Conservation (phyloP, 2,329 filamentous ascomycete genomes). For the Penicillium hordei region DNA sequence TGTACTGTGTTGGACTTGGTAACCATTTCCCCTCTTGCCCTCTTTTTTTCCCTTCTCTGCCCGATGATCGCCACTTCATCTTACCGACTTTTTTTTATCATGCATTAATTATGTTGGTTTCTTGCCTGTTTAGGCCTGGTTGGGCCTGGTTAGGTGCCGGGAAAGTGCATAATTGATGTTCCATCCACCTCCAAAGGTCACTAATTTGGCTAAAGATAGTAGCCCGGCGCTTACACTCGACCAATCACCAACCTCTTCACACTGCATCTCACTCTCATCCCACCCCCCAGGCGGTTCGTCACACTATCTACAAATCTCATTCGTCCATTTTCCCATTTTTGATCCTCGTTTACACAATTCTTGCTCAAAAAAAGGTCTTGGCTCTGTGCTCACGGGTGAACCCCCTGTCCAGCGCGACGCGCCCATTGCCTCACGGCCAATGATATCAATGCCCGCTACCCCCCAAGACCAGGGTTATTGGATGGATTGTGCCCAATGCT, state of each 20-base stretch:
- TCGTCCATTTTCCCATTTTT: conserved; percentile 10
- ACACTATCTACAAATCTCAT: conserved; percentile 19
- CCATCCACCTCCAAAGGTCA: conserved; percentile 10
- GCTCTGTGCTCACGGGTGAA: conserved; percentile 1
- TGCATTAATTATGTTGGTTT: conserved; percentile 2
- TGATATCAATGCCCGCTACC: conserved; percentile 1
- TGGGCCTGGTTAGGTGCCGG: background rate
- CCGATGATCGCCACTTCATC: background rate
- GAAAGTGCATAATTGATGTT: conserved; percentile 15
- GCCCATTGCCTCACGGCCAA: conserved; percentile 21
- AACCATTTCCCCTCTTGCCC: conserved; percentile 1
- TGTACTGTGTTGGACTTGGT: background rate
- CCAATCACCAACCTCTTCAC: conserved; percentile 25
- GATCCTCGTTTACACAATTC: background rate
- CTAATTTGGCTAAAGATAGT: conserved; percentile 33
- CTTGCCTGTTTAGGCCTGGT: background rate
- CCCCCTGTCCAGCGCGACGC: conserved; percentile 21
- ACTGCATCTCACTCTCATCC: conserved; percentile 7
- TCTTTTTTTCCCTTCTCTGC: background rate
- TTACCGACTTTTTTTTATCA: conserved; percentile 1
- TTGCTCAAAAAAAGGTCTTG: conserved; percentile 20
- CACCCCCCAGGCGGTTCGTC: conserved; percentile 22
- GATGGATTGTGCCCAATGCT: conserved; percentile 30
- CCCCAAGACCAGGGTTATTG: conserved; percentile 11
- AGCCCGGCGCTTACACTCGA: conserved; percentile 28